phyloP scores from a whole-genome alignment of 2,329 filamentous ascomycete species.

The Fonsecaea pedrosoi region DNA sequence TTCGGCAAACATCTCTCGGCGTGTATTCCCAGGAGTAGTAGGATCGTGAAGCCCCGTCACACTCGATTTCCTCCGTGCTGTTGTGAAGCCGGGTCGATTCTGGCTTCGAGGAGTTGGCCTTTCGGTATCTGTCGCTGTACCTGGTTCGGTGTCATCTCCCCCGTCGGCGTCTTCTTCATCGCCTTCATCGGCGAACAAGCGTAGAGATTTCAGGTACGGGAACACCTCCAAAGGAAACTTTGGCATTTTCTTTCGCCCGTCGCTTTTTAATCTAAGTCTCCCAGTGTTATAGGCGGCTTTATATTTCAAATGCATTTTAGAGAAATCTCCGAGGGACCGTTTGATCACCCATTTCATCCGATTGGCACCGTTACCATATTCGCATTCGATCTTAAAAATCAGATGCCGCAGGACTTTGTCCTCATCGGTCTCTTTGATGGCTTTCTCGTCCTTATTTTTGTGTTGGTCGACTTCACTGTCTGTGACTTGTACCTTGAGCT shows the following conservation, averaged over 20 bases:
- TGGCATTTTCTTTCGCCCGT: conserved; percentile 80
- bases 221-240: conserved; percentile 89
- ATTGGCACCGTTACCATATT: conserved; percentile 94
- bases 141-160: conserved; percentile 61
- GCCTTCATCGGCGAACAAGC: conserved; percentile 79
- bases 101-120: conserved; percentile 60
- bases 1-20: conserved; percentile 50
- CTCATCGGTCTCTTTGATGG: conserved; percentile 25
- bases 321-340: conserved; percentile 84
- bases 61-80: conserved; percentile 67
- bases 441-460: conserved; percentile 40
- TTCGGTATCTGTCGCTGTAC: conserved; percentile 73
- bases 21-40: conserved; percentile 46
- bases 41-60: conserved; percentile 50
- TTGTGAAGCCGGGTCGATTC: conserved; percentile 61
- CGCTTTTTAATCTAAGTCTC: conserved; percentile 72
- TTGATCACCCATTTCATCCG: conserved; percentile 96
- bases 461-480: conserved; percentile 74
- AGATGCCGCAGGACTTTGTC: conserved; percentile 69
- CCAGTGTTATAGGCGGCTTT: conserved; percentile 85
- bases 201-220: conserved; percentile 82
- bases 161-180: conserved; percentile 68
- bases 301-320: conserved; percentile 92
- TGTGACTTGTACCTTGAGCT: conserved; percentile 85
- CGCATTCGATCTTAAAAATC: conserved; percentile 87